These are phyloP conservation scores for Kodamaea kaohsiungensis DNA, from an alignment of 805 yeast species.

Conservation along the genomic window DNA sequence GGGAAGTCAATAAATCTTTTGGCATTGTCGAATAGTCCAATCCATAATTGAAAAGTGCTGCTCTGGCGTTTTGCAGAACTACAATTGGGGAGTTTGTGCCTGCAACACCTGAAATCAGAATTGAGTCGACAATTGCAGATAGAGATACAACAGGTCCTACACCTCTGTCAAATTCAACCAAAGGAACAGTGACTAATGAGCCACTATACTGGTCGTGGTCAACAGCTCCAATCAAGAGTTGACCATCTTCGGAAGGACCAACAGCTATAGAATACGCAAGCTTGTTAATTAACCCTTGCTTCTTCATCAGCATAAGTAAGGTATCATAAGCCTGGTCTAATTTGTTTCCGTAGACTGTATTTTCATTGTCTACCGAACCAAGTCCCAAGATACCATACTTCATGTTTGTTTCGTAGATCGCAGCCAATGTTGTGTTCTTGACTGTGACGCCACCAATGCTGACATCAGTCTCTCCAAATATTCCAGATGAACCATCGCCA, in stretches of 20 bases:
- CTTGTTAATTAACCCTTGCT: constrained; percentile 55
- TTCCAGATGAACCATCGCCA: background rate
- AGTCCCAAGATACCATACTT: constrained; percentile 13
- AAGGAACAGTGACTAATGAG: background rate
- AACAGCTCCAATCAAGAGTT: constrained; percentile 68
- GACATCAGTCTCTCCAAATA: constrained; percentile 1
- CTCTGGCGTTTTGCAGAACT: background rate
- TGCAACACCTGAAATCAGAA: background rate
- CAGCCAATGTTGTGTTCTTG: constrained; percentile 10
- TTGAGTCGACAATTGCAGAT: background rate
- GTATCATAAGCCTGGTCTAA: constrained; percentile 39
- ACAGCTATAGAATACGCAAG: constrained; percentile 61
- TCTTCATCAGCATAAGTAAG: constrained; percentile 41
- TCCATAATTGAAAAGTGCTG: background rate
- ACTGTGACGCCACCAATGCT: constrained; percentile 9
- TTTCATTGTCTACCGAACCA: constrained; percentile 4
- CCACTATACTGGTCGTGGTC: constrained; percentile 56
- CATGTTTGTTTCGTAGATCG: constrained; percentile 8
- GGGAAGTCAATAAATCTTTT: background rate
- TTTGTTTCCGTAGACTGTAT: constrained; percentile 55
- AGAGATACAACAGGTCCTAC: background rate
- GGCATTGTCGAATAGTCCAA: background rate
- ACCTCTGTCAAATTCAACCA: background rate
- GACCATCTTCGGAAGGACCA: constrained; percentile 51
- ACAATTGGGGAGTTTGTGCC: background rate